A percentile compares a stretch with the other conserved stretches of the same genome.
These are phyloP conservation scores for Sporothrix protearum DNA, from an alignment of 2,329 filamentous ascomycete genomes.

Conservation along the genomic window DNA sequence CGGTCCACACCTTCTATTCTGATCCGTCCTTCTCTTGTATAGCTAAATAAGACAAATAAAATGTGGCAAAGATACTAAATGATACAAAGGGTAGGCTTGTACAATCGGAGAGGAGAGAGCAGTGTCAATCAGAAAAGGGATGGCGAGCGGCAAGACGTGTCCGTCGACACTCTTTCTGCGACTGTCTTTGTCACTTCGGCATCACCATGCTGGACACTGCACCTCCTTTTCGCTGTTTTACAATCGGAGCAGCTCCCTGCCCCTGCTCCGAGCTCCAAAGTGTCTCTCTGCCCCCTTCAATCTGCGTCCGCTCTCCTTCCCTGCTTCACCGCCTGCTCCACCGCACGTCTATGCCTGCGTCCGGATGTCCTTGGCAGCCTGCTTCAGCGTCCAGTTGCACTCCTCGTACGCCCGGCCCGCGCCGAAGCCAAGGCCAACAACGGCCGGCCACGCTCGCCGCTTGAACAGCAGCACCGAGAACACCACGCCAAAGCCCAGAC, in stretches of 20 bases:
- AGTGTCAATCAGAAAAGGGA: background rate
- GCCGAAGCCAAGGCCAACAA: conserved; percentile 89
- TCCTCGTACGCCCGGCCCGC: conserved; percentile 97
- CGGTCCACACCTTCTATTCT: background rate
- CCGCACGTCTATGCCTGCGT: conserved; percentile 43
- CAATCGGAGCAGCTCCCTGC: background rate
- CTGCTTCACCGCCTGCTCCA: too few relatives aligned
- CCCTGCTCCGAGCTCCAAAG: background rate
- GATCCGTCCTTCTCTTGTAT: background rate
- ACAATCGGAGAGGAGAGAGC: background rate
- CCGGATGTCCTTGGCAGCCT: conserved; percentile 57
- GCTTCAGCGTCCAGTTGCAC: conserved; percentile 78
- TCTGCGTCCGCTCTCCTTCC: background rate
- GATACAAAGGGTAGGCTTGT: conserved; percentile 8
- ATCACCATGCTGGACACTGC: background rate
- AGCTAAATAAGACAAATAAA: conserved; percentile 12
- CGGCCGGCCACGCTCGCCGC: conserved; percentile 96
- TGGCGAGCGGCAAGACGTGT: background rate
- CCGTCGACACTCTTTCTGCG: background rate
- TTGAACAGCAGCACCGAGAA: conserved; percentile 99
- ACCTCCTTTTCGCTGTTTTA: conserved; percentile 6
- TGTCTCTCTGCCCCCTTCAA: background rate
- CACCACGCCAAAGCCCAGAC: conserved; percentile 94
- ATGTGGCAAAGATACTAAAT: conserved; percentile 7
- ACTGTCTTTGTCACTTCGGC: background rate